phyloP scores from a whole-genome alignment of 371 early-diverging fungal genomes.

The Mucor sp. region DNA sequence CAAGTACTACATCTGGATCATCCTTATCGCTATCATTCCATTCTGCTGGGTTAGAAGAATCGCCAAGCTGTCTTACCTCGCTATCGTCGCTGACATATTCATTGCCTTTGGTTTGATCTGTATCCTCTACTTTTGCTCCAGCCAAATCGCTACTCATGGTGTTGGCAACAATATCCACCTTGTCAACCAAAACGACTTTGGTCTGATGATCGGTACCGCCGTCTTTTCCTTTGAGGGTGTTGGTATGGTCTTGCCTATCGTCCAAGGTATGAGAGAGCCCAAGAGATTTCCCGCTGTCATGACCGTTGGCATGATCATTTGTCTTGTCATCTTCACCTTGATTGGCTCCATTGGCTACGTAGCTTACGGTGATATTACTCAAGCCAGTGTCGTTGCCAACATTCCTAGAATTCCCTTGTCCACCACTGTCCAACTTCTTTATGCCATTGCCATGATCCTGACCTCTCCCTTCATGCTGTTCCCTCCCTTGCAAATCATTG shows the following conservation, averaged over 20 bases:
- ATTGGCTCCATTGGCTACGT: constrained; percentile 76
- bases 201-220: constrained; percentile 73
- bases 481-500: constrained; percentile 73
- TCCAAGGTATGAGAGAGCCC: constrained; percentile 66
- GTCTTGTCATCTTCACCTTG: constrained; percentile 61
- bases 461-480: constrained; percentile 80
- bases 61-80: constrained; percentile 70
- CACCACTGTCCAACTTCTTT: constrained; percentile 66
- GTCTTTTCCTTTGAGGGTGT: constrained; percentile 91
- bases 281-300: constrained; percentile 64
- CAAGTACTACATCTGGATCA: constrained; percentile 69
- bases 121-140: constrained; percentile 65
- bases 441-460: constrained; percentile 78
- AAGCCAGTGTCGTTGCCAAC: constrained; percentile 73
- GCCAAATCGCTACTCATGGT: constrained; percentile 57
- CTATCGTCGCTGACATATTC: constrained; percentile 78
- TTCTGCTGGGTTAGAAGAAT: constrained; percentile 79
- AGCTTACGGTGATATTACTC: constrained; percentile 68
- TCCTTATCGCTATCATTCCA: constrained; percentile 71
- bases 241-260: constrained; percentile 30
- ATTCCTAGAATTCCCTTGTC: constrained; percentile 55
- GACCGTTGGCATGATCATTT: constrained; percentile 56
- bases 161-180: constrained; percentile 47
- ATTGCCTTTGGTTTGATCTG: constrained; percentile 76
- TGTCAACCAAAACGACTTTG: constrained; percentile 58